These are phyloP conservation scores for Trichoderma asperelloides DNA, from an alignment of 495 filamentous ascomycete species.

Conservation along the genomic window DNA sequence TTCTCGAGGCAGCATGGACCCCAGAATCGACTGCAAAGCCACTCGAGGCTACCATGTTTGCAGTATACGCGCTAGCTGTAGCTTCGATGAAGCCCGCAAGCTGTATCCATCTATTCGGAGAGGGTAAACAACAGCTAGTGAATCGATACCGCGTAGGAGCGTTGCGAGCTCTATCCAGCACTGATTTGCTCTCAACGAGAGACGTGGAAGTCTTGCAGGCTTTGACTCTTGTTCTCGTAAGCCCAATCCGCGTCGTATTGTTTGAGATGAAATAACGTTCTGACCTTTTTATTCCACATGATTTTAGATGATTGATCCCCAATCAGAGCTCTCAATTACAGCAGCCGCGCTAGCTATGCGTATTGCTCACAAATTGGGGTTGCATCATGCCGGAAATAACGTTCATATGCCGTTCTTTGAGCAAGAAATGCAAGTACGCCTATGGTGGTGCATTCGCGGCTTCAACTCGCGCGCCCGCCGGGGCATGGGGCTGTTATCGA, in stretches of 20 bases:
- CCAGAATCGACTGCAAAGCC: constrained; percentile 25
- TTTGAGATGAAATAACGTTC: constrained; percentile 24
- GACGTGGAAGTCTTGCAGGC: constrained; percentile 36
- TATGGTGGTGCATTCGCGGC: constrained; percentile 36
- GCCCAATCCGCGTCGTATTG: constrained; percentile 19
- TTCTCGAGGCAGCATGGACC: constrained; percentile 31
- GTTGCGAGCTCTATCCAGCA: constrained; percentile 32
- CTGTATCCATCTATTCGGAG: constrained; percentile 29
- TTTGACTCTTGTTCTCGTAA: constrained; percentile 32
- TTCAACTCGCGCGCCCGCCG: constrained; percentile 29
- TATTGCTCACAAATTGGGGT: constrained; percentile 35
- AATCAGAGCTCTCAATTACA: constrained; percentile 9
- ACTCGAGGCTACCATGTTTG: constrained; percentile 38
- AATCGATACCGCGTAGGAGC: constrained; percentile 30
- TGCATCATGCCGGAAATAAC: constrained; percentile 35
- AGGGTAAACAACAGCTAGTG: constrained; percentile 28
- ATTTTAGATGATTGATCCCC: constrained; percentile 27
- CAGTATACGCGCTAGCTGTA: constrained; percentile 36
- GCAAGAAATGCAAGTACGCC: constrained; percentile 36
- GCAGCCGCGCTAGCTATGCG: constrained; percentile 24
- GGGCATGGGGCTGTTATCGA: constrained; percentile 17
- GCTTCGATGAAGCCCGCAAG: constrained; percentile 26
- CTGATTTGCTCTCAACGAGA: constrained; percentile 33
- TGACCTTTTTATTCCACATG: constrained; percentile 23
- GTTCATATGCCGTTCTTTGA: constrained; percentile 32